Percentiles rank a stretch among this genome's conserved stretches.
Evolutionary conservation across 2,329 filamentous ascomycete genomes (phyloP).

Genomic region (Exophiala viscosa): DNA sequence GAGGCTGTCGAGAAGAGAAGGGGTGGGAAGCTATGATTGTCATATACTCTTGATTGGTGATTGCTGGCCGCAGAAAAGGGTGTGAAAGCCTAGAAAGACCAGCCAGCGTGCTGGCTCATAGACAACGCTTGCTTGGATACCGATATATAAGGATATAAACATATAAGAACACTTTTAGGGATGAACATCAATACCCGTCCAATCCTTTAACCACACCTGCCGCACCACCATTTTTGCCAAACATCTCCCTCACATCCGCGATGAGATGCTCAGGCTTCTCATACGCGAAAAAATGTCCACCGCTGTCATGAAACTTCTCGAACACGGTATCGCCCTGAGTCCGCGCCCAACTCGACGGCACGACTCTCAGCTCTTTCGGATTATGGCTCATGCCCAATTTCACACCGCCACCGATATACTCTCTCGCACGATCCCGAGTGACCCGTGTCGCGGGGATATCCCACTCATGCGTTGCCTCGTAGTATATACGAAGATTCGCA

Average conservation of each 20-base stretch:
- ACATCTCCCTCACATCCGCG: slow-evolving; percentile 46
- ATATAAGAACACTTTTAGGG: no score
- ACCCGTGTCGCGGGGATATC: slow-evolving; percentile 24
- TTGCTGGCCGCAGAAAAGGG: no score
- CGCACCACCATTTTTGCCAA: slow-evolving; percentile 42
- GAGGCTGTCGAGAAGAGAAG: slow-evolving; percentile 68
- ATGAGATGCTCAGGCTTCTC: slow-evolving; percentile 48
- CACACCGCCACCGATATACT: slow-evolving; percentile 39
- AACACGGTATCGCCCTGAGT: slow-evolving; percentile 52
- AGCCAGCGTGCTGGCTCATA: no score
- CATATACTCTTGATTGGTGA: no score
- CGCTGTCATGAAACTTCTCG: slow-evolving; percentile 40
- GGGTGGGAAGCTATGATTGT: slow-evolving; percentile 21
- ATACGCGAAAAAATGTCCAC: slow-evolving; percentile 54
- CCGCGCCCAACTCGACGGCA: slow-evolving; percentile 50
- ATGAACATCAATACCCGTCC: slow-evolving; percentile 32
- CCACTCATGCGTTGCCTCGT: slow-evolving; percentile 54
- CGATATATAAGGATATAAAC: no score
- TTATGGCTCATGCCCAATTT: slow-evolving; percentile 53
- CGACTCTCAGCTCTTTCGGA: slow-evolving; percentile 48
- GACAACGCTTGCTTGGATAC: no score
- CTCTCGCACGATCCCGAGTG: slow-evolving; percentile 11
- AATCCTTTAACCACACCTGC: slow-evolving; percentile 33
- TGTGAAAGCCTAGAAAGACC: no score
- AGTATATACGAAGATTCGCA: slow-evolving; percentile 68